These are phyloP conservation scores for Candida maris DNA, from an alignment of 805 yeast species.

Conservation along the genomic window DNA sequence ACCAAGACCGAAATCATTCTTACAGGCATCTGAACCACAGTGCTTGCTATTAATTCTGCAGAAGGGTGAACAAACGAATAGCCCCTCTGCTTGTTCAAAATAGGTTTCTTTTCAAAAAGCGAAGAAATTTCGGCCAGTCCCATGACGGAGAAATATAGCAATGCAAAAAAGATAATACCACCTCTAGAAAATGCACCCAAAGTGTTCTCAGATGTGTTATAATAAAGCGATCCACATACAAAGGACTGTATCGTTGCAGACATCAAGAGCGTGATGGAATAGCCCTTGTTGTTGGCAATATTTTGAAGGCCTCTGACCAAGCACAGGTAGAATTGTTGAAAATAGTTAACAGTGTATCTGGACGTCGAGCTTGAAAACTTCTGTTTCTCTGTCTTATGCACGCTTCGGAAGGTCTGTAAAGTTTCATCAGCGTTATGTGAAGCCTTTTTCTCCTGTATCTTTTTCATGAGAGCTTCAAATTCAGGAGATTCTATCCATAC, in stretches of 20 bases:
- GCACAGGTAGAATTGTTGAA: conserved; percentile 49
- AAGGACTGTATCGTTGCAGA: conserved; percentile 57
- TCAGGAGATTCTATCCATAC: conserved; percentile 59
- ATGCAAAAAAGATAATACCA: conserved; percentile 58
- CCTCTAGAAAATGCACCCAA: conserved; percentile 59
- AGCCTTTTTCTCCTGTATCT: conserved; percentile 35
- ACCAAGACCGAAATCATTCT: conserved; percentile 48
- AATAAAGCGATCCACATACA: conserved; percentile 58
- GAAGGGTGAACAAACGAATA: conserved; percentile 62
- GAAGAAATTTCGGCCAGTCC: conserved; percentile 60
- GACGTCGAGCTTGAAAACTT: conserved; percentile 38
- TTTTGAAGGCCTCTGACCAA: conserved; percentile 51
- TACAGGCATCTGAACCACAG: conserved; percentile 54
- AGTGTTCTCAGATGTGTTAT: conserved; percentile 46
- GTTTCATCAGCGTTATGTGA: conserved; percentile 31
- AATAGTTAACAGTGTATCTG: conserved; percentile 38
- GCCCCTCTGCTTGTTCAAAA: conserved; percentile 60
- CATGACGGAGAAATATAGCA: conserved; percentile 57
- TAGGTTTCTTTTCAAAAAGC: conserved; percentile 58
- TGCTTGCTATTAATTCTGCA: conserved; percentile 58
- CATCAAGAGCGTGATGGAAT: conserved; percentile 44
- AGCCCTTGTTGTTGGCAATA: conserved; percentile 53
- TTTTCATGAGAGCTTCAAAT: conserved; percentile 35
- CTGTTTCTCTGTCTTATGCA: conserved; percentile 35
- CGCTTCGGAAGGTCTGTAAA: conserved; percentile 27